Evolutionary conservation across 2,329 filamentous ascomycete genomes (phyloP).

Genomic region (Calonectria crousiana): DNA sequence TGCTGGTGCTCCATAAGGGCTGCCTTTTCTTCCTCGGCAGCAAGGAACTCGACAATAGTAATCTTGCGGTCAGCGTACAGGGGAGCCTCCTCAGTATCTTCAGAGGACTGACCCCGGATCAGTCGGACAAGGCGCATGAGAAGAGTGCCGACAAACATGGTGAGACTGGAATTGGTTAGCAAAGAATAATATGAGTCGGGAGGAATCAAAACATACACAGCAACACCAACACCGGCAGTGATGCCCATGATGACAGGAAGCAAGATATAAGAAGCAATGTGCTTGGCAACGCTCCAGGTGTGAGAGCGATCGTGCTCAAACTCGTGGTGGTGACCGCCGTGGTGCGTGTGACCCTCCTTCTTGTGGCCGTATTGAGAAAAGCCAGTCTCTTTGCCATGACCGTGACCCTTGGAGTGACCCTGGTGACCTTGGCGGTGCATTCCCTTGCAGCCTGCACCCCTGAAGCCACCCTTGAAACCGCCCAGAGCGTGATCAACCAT

Average conservation of each 20-base stretch:
- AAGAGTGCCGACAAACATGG: slow-evolving; percentile 74
- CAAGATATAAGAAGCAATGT: slow-evolving; percentile 72
- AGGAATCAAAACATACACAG: slow-evolving; percentile 62
- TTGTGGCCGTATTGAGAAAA: slow-evolving; percentile 25
- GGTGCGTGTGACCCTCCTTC: slow-evolving; percentile 25
- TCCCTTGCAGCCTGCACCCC: slow-evolving; percentile 44
- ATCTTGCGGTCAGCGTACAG: slow-evolving; percentile 46
- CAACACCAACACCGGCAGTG: slow-evolving; percentile 75
- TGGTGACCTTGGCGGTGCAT: slow-evolving; percentile 31
- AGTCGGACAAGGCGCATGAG: slow-evolving; percentile 70
- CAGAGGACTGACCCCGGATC: slow-evolving; percentile 47
- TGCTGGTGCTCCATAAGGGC: slow-evolving; percentile 59
- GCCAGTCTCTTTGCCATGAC: slow-evolving; percentile 27
- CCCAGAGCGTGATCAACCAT: slow-evolving; percentile 45
- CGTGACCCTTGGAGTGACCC: slow-evolving; percentile 29
- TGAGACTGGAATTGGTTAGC: slow-evolving; percentile 60
- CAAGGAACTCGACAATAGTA: slow-evolving; percentile 50
- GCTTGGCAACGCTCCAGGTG: slow-evolving; percentile 63
- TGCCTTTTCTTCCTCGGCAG: slow-evolving; percentile 61
- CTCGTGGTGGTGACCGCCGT: slow-evolving; percentile 43
- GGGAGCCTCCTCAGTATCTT: not conserved
- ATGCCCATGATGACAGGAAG: slow-evolving; percentile 78
- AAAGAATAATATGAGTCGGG: not conserved
- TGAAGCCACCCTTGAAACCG: slow-evolving; percentile 42
- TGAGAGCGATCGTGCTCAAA: slow-evolving; percentile 41